These are phyloP conservation scores for Parastagonospora avenae DNA, from an alignment of 2,329 filamentous ascomycete genomes.

Conservation along the genomic window DNA sequence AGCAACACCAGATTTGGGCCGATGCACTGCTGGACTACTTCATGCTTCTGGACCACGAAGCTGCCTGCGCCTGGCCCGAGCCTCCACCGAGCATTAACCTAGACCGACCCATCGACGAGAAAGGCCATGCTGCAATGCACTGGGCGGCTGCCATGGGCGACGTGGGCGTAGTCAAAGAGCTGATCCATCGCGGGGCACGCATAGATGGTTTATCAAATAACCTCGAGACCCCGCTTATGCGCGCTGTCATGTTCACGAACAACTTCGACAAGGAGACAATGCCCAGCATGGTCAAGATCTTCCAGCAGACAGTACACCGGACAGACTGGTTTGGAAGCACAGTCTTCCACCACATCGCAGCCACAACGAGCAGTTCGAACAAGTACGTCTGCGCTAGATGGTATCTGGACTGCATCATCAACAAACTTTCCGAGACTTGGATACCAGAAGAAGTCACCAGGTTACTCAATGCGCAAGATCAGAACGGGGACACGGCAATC, in stretches of 20 bases:
- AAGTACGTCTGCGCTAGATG: conserved; percentile 91
- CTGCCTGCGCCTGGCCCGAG: conserved; percentile 70
- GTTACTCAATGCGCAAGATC: conserved; percentile 81
- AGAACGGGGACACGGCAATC: conserved; percentile 88
- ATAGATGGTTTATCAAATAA: conserved; percentile 68
- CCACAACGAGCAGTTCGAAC: conserved; percentile 81
- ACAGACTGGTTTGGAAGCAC: conserved; percentile 83
- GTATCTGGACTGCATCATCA: conserved; percentile 89
- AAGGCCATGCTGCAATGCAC: conserved; percentile 89
- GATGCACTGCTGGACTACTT: conserved; percentile 97
- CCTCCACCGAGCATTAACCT: conserved; percentile 87
- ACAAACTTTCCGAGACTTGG: conserved; percentile 79
- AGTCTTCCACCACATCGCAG: conserved; percentile 92
- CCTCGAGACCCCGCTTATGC: conserved; percentile 88
- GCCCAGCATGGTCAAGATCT: conserved; percentile 78
- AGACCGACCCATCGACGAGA: conserved; percentile 90
- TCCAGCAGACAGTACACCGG: conserved; percentile 79
- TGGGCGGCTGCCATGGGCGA: conserved; percentile 99
- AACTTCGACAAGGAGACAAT: conserved; percentile 94
- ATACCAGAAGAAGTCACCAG: conserved; percentile 77
- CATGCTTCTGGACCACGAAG: conserved; percentile 80
- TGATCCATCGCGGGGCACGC: conserved; percentile 80
- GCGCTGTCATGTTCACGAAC: conserved; percentile 94
- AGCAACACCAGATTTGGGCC: conserved; percentile 87
- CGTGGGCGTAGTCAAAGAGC: conserved; percentile 84